Conservation (phyloP, 2,329 filamentous ascomycete species). For the Alternaria sp. region DNA sequence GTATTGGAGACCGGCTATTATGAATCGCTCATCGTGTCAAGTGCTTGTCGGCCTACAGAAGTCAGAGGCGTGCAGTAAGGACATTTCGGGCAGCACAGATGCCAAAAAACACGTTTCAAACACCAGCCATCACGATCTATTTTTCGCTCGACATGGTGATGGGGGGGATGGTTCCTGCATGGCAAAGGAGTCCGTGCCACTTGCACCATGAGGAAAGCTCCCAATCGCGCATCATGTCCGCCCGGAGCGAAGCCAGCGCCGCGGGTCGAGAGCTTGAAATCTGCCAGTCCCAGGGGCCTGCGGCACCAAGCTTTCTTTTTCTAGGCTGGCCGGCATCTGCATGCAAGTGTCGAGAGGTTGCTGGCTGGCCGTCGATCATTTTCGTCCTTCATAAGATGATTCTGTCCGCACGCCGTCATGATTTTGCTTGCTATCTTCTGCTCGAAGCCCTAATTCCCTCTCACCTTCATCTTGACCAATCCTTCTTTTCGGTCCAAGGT, state of each 20-base stretch:
- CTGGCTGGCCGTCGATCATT: constrained; percentile 26
- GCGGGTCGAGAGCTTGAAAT: constrained; percentile 25
- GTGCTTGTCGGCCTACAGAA: neutral
- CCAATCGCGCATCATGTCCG: constrained; percentile 22
- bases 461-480: constrained; percentile 23
- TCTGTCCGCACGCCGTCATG: constrained; percentile 18
- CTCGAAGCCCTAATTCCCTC: constrained; percentile 28
- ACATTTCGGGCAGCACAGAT: constrained; percentile 1
- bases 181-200: constrained; percentile 18
- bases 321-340: constrained; percentile 24
- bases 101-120: constrained; percentile 12
- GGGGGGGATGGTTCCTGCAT: constrained; percentile 26
- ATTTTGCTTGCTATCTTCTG: constrained; percentile 24
- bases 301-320: constrained; percentile 24
- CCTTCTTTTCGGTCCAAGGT: constrained; percentile 32
- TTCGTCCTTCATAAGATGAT: constrained; percentile 32
- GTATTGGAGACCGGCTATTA: constrained; percentile 7
- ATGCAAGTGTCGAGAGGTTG: constrained; percentile 20
- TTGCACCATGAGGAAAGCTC: constrained; percentile 10
- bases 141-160: constrained; percentile 10
- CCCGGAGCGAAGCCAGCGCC: constrained; percentile 30
- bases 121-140: neutral
- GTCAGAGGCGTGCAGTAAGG: constrained; percentile 7
- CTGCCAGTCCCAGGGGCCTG: constrained; percentile 19
- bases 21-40: constrained; percentile 35